phyloP scores from a whole-genome alignment of 1,139 yeast species.

The Candida smagusa region DNA sequence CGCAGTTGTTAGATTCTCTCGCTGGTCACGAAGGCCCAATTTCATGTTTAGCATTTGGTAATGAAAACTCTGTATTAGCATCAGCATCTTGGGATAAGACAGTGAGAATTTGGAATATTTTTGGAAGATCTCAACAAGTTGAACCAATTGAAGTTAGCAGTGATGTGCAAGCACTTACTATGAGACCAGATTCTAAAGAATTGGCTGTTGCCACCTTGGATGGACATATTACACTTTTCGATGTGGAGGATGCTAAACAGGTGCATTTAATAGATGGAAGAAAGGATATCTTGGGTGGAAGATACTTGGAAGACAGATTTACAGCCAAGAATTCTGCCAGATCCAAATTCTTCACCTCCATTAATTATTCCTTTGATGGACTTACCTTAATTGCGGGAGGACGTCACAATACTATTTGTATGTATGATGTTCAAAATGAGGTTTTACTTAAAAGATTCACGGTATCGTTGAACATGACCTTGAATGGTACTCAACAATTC shows the following conservation, averaged over 20 bases:
- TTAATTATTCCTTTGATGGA: conserved; percentile 89
- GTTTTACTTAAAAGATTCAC: conserved; percentile 78
- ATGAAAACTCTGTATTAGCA: conserved; percentile 74
- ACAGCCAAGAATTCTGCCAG: conserved; percentile 77
- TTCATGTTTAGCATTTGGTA: conserved; percentile 82
- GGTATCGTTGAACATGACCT: conserved; percentile 83
- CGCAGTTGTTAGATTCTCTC: conserved; percentile 81
- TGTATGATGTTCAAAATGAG: conserved; percentile 85
- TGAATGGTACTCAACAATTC: conserved; percentile 82
- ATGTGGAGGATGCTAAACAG: conserved; percentile 78
- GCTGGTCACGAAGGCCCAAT: conserved; percentile 97
- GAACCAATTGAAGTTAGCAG: conserved; percentile 86
- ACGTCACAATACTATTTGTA: conserved; percentile 83
- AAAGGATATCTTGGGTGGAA: conserved; percentile 83
- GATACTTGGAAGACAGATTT: conserved; percentile 80
- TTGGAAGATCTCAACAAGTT: conserved; percentile 77
- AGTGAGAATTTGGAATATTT: conserved; percentile 87
- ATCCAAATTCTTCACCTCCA: conserved; percentile 77
- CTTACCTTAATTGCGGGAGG: conserved; percentile 87
- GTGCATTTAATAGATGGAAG: conserved; percentile 81
- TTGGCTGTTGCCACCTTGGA: conserved; percentile 86
- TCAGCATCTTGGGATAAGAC: conserved; percentile 98
- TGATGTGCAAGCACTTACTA: conserved; percentile 79
- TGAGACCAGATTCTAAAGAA: conserved; percentile 91
- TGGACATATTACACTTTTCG: conserved; percentile 84